phyloP scores from a whole-genome alignment of 2,329 filamentous ascomycete genomes.

The Trichoderma sp. region DNA sequence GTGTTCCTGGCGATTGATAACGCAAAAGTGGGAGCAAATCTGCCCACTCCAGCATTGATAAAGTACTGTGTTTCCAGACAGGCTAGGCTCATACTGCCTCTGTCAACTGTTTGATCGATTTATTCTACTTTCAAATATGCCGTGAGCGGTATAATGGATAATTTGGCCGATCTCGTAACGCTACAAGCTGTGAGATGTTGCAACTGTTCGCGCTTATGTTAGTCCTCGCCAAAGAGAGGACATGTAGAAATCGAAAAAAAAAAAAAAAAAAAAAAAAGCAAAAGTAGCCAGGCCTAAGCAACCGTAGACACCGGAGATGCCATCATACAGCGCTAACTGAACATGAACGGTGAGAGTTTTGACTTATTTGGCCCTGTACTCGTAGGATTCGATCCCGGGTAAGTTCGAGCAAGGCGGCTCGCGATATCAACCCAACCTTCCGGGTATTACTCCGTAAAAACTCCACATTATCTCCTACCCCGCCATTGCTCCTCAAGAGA shows the following conservation, averaged over 20 bases:
- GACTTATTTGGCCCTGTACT: not conserved
- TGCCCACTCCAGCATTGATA: not conserved
- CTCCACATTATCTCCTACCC: constrained; percentile 19
- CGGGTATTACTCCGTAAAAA: constrained; percentile 9
- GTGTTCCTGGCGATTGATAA: not conserved
- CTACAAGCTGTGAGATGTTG: not conserved
- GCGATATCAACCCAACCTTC: not conserved
- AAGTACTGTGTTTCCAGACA: not conserved
- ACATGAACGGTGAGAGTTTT: not conserved
- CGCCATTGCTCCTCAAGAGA: constrained; percentile 17
- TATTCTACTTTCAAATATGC: not conserved
- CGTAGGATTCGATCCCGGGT: not conserved
- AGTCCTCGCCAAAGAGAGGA: not conserved
- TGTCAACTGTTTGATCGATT: not conserved
- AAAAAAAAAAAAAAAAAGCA: not conserved
- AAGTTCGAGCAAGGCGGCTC: not conserved
- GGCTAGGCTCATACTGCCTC: not conserved
- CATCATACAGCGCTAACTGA: not conserved
- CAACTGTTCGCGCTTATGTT: not conserved
- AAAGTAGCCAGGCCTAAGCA: not conserved
- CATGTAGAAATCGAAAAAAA: not conserved
- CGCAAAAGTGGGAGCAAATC: not conserved
- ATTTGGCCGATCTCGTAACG: not conserved
- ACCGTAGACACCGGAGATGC: not conserved
- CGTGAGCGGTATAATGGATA: not conserved